phyloP scores from a whole-genome alignment of 2,329 filamentous ascomycete genomes.

The Cryphonectria radicalis region DNA sequence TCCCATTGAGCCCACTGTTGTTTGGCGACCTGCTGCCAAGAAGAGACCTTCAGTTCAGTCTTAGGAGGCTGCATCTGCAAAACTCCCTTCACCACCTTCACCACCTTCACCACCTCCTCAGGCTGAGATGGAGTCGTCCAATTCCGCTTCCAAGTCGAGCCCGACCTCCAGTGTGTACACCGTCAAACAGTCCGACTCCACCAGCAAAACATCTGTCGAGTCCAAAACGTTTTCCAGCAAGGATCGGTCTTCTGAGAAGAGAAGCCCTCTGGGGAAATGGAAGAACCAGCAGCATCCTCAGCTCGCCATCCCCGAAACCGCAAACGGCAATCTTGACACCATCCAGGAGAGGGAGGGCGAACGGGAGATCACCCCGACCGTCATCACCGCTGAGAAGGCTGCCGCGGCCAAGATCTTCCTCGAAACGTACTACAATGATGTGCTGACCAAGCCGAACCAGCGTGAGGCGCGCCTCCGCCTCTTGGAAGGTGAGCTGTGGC shows the following conservation, averaged over 20 bases:
- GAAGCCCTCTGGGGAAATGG: conserved; percentile 34
- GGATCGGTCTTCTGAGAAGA: conserved; percentile 36
- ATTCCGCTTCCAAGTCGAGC: conserved; percentile 34
- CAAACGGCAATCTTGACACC: conserved; percentile 37
- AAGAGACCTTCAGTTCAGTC: conserved; percentile 43
- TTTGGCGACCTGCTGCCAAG: conserved; percentile 46
- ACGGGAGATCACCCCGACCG: conserved; percentile 37
- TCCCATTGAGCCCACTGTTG: conserved; percentile 47
- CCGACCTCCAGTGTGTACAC: conserved; percentile 33
- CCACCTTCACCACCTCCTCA: conserved; percentile 22
- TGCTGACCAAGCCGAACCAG: conserved; percentile 61
- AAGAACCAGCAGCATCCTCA: conserved; percentile 31
- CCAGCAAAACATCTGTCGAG: conserved; percentile 46
- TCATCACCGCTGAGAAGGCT: conserved; percentile 73
- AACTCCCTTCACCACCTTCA: conserved; percentile 28
- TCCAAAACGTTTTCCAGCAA: conserved; percentile 44
- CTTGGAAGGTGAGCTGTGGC: conserved; percentile 67
- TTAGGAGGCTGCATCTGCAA: conserved; percentile 37
- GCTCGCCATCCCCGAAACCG: conserved; percentile 29
- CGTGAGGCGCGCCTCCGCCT: conserved; percentile 64
- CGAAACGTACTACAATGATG: conserved; percentile 80
- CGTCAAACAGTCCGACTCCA: conserved; percentile 36
- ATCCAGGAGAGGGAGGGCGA: conserved; percentile 42
- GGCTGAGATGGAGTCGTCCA: conserved; percentile 18
- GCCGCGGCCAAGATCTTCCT: conserved; percentile 84